Conservation (phyloP, 345 rosid species). For the Odontarrhena argentea region DNA sequence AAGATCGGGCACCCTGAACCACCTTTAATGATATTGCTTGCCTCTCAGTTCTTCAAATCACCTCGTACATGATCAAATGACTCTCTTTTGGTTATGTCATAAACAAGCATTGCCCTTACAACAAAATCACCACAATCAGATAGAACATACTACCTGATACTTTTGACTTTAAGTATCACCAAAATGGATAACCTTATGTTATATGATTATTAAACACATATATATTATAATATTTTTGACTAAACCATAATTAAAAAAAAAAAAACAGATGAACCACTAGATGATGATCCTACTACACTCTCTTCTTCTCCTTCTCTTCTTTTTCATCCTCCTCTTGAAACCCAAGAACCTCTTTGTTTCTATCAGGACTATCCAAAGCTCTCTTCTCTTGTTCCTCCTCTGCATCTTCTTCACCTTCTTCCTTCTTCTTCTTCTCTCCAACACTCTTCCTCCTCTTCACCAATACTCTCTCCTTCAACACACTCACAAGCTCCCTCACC, state of each 20-base stretch:
- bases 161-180: too few relatives aligned
- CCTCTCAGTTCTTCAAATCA: conserved; percentile 85
- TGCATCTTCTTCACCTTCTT: conserved; percentile 38
- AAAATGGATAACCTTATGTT: too few relatives aligned
- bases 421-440: conserved; percentile 32
- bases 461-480: conserved; percentile 51
- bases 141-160: too few relatives aligned
- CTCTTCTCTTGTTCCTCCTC: conserved; percentile 83
- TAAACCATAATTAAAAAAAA: conserved; percentile 6
- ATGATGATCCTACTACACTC: conserved; percentile 19
- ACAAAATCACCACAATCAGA: too few relatives aligned
- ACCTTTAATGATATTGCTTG: too few relatives aligned
- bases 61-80: conserved; percentile 76
- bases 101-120: conserved; percentile 79
- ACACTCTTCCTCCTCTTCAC: conserved; percentile 44
- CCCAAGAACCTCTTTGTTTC: conserved; percentile 25
- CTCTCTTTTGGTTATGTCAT: conserved; percentile 81
- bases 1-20: too few relatives aligned
- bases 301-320: conserved; percentile 30
- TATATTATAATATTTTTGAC: neutral
- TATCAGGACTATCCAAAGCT: conserved; percentile 65
- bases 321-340: conserved; percentile 40
- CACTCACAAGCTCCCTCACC: conserved; percentile 54
- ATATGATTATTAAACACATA: neutral
- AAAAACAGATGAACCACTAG: conserved; percentile 22